Evolutionary conservation across 75 land plant species (phyloP).

Genomic region (Sequoiadendron giganteum): DNA sequence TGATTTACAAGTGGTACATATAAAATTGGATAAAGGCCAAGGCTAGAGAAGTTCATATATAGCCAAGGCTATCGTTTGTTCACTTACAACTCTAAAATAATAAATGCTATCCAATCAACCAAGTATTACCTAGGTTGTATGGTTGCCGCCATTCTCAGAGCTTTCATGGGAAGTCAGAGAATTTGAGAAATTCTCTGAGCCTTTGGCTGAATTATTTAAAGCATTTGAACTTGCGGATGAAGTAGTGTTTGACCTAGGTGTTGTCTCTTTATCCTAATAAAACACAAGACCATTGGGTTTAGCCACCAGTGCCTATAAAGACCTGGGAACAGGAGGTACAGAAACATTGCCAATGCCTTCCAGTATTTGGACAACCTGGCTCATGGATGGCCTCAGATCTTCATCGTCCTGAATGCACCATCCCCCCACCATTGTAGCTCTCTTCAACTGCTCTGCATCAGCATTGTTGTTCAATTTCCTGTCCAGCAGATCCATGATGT

Average conservation of each 20-base stretch:
- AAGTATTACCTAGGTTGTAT: background rate
- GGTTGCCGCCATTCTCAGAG: background rate
- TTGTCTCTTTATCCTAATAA: background rate
- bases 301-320: constrained; percentile 36
- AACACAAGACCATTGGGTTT: background rate
- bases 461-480: constrained; percentile 1
- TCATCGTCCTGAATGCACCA: constrained; percentile 52
- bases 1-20: no score
- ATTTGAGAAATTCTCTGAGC: background rate
- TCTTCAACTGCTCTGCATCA: constrained; percentile 18
- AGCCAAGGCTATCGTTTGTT: background rate
- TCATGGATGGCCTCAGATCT: constrained; percentile 29
- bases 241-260: background rate
- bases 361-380: constrained; percentile 35
- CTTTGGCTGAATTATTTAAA: background rate
- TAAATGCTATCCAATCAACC: background rate
- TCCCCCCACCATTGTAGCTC: constrained; percentile 29
- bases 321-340: constrained; percentile 26
- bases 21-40: background rate
- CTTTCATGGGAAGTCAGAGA: background rate
- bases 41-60: background rate
- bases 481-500: background rate
- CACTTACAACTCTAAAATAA: background rate
- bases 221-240: background rate
- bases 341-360: constrained; percentile 21